A percentile compares a stretch with the other conserved stretches of the same genome.
Evolutionary conservation across 2,329 filamentous ascomycete species (phyloP).

Genomic region (Chrysoporthe puriensis): DNA sequence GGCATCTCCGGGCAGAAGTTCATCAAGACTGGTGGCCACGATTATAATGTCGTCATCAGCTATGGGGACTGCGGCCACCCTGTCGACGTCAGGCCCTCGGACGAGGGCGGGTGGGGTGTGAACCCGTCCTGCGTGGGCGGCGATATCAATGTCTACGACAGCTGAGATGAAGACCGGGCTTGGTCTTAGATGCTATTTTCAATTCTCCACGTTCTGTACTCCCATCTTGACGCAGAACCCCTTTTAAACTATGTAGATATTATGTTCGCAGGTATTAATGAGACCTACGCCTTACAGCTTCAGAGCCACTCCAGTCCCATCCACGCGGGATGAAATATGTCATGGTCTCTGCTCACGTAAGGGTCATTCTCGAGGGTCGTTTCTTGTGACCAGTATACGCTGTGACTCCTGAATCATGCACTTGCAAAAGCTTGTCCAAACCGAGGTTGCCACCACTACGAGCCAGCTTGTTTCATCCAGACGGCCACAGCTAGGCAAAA

Average conservation of each 20-base stretch:
- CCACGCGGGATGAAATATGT: too few relatives aligned
- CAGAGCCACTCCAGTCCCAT: too few relatives aligned
- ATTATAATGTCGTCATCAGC: constrained; percentile 17
- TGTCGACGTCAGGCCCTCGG: constrained; percentile 1
- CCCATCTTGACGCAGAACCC: too few relatives aligned
- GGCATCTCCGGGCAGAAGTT: constrained; percentile 27
- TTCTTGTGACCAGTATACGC: too few relatives aligned
- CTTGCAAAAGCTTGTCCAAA: too few relatives aligned
- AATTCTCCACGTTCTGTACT: not conserved
- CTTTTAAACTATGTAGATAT: not conserved
- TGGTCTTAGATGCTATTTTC: not conserved
- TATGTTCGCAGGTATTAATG: not conserved
- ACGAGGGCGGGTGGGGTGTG: constrained; percentile 11
- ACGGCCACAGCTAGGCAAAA: not conserved
- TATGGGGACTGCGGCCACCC: constrained; percentile 20
- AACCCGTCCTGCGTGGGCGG: constrained; percentile 20
- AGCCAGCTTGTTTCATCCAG: not conserved
- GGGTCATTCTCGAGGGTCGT: too few relatives aligned
- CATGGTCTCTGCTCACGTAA: too few relatives aligned
- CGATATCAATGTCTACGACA: constrained; percentile 13
- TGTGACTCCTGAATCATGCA: too few relatives aligned
- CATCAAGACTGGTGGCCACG: not conserved
- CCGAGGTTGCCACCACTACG: not conserved
- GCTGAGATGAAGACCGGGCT: not conserved
- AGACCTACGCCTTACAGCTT: too few relatives aligned